Evolutionary conservation across 164 flowering plant species (phyloP).

Genomic region (Magnolia officinalis): DNA sequence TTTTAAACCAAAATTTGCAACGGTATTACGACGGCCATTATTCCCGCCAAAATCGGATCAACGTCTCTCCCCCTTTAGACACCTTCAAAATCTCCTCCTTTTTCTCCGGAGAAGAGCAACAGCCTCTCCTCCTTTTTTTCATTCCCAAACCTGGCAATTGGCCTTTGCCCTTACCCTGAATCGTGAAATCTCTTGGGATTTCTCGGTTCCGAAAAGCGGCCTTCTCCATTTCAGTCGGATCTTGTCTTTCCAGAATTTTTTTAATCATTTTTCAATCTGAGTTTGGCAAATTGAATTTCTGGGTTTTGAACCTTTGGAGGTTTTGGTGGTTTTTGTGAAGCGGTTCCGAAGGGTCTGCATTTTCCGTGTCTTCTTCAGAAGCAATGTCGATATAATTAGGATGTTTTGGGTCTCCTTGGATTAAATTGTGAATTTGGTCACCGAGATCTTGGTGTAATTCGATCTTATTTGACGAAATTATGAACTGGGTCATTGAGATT

Average conservation of each 20-base stretch:
- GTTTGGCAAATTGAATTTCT: not conserved
- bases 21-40: not conserved
- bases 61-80: not conserved
- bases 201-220: not conserved
- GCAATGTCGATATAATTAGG: not conserved
- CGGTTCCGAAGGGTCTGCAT: not conserved
- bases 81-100: not conserved
- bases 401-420: not conserved
- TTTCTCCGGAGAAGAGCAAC: not conserved
- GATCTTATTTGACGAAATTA: not conserved
- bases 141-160: not conserved
- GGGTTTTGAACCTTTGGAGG: not conserved
- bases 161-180: not conserved
- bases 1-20: slow-evolving; percentile 6
- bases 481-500: not conserved
- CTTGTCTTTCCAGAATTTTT: not conserved
- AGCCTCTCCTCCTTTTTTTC: not conserved
- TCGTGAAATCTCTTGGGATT: not conserved
- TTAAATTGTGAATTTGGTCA: not conserved
- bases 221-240: not conserved
- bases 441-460: not conserved
- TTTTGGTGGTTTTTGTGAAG: not conserved
- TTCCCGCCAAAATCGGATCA: slow-evolving; percentile 6
- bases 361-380: not conserved
- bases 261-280: too few relatives aligned